Base-by-base conservation (phyloP, 495 filamentous ascomycete species). In the Jackrogersella minutella region DNA sequence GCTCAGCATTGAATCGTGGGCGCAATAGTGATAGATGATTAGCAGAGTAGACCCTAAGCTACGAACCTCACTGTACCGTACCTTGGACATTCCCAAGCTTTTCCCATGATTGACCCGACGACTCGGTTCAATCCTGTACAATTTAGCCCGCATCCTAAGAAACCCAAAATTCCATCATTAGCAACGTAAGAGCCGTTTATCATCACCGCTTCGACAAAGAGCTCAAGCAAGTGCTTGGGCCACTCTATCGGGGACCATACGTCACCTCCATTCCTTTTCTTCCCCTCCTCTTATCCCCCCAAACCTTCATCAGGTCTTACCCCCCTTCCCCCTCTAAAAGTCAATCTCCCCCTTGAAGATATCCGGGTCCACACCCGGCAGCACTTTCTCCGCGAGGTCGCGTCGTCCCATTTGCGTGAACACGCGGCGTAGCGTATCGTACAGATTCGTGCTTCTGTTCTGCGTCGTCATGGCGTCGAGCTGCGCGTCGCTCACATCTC, bases 401-500 rank as follows among this genome's bases (percentile, higher is more conserved):
- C 91, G 81, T 52, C 95, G 76, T 0, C 88, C 90, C 95, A 99
- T 98, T 83, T 95, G 93, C 28, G 86, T 91, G 75, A 98, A 98
- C 6, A 98, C 96, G 58, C 96, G 82, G 47, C 93, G 82, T 52
- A 99, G 77, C 3, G 95, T 98, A 76, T 99, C 95, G 72, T 95
- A 93, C 52, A 98, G 78, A 75, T 97, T 99, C 34, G 94, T 97
- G 81, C 93, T 97, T 73, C 96, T 87, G 77, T 99, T 99, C 81
- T 97, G 93, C 55, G 81, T 85, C 39, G 93, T 86, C 89, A 97
- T 90, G 46, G 88, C 81, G 66, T 95, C 89, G 40, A 97, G 80
- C 62, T 90, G 86, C 11, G 81, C 84, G 55, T 97, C 91, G 4
- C 77, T 80, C 10, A 78, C 81, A 5, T 84, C 84, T 16, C 81